A percentile compares a stretch with the other conserved stretches of the same genome.
phyloP scores from a whole-genome alignment of 2,329 filamentous ascomycete genomes.

The Huntiella omanensis region DNA sequence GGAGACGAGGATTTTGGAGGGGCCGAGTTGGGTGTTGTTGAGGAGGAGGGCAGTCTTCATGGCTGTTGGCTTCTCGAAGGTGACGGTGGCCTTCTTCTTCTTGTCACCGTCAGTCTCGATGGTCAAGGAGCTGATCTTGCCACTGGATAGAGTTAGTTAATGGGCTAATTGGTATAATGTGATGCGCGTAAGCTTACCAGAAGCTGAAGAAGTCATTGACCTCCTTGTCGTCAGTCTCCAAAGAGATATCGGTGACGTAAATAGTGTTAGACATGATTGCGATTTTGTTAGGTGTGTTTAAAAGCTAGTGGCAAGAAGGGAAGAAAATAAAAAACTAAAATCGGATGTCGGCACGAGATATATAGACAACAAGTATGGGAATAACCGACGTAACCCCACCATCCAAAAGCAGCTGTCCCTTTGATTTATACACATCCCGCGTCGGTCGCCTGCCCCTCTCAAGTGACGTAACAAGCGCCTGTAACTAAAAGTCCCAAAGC shows the following conservation, averaged over 20 bases:
- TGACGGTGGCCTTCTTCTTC: constrained; percentile 67
- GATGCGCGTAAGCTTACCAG: constrained; percentile 35
- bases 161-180: constrained; percentile 7
- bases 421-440: no score
- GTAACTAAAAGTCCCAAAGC: no score
- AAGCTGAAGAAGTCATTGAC: constrained; percentile 97
- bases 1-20: constrained; percentile 62
- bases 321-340: not conserved
- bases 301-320: no score
- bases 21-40: constrained; percentile 86
- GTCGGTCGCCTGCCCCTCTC: no score
- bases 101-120: constrained; percentile 49
- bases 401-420: no score
- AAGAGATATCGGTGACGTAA: constrained; percentile 75
- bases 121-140: constrained; percentile 75
- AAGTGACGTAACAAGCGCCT: no score
- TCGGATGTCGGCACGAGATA: not conserved
- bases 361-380: no score
- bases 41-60: constrained; percentile 93
- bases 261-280: constrained; percentile 47
- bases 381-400: no score
- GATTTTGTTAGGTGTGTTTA: constrained; percentile 7
- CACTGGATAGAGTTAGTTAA: constrained; percentile 29
- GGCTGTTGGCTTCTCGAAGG: constrained; percentile 90
- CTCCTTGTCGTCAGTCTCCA: constrained; percentile 70